Base-by-base conservation (phyloP, 2,329 filamentous ascomycete species). In the Arthrocladium fulminans region DNA sequence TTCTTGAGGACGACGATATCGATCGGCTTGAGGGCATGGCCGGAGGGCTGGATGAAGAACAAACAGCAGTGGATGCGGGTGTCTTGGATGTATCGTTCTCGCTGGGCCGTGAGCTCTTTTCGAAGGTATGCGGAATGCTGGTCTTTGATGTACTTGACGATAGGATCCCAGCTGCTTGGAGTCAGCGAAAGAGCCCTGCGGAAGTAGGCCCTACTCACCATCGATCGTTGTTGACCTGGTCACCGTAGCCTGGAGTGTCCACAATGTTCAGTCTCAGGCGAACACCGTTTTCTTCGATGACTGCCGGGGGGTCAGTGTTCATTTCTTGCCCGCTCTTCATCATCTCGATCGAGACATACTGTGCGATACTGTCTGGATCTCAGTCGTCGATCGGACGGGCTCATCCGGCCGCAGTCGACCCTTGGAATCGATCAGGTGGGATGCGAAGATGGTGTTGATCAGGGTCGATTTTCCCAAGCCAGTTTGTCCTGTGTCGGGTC, bases 101-200 rank as follows among this genome's bases (percentile, higher is more conserved):
- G 87, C 78, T 98, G 92, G 60, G 92, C 92, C 48, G 92, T 97
- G 65, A 98, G 88, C 73, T 98, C 92, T 80, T 98, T 98, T 72
- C 92, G 87, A 61, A 98, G 82, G 75, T 97, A 98, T 63, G 92
- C 90, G 46, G 88, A 96, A 78, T 98, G 92, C 77, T 98, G 92
- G 73, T 98, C 92, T 80, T 98, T 98, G 80, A 98, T 98, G 74
- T 98, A 98, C 78, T 98, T 98, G 78, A 98, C 90, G 68, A 98
- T 98, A 56, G 92, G 92, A 67, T 98, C 92, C 92, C 92, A 98
- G 83, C 73, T 76, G 32, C 22, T 55, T 15, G 30, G 47, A 42
- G 51, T 45, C 59, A 63, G 56, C 52, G 32, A 37, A 35, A 17
- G 15, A 48, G 10, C 23, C 32, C n/a, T n/a, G 23, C 35, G 8